Percentiles rank a stretch among this genome's conserved stretches.
Evolutionary conservation across 768 basidiomycete species (phyloP).

Genomic region (Kwoniella heveanensis): DNA sequence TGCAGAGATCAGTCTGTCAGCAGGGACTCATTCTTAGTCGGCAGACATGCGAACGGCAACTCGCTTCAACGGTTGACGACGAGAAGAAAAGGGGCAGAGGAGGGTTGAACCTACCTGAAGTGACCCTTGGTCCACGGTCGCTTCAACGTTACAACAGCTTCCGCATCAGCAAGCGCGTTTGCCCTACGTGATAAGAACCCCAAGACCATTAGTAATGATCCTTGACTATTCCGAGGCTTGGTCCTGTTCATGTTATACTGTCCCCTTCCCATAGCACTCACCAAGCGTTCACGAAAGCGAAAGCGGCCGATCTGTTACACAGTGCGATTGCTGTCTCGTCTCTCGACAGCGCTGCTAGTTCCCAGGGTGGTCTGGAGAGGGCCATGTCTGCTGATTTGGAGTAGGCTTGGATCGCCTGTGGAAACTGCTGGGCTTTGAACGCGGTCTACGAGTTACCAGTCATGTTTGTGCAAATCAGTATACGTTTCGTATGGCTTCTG

Average conservation of each 20-base stretch:
- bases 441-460: conserved; percentile 67
- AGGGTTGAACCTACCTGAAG: conserved; percentile 67
- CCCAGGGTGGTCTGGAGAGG: conserved; percentile 83
- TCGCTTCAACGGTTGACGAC: too few relatives aligned
- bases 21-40: too few relatives aligned
- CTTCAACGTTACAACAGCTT: conserved; percentile 80
- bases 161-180: conserved; percentile 67
- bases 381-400: conserved; percentile 75
- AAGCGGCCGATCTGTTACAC: conserved; percentile 89
- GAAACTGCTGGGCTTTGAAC: conserved; percentile 74
- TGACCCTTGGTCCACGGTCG: conserved; percentile 93
- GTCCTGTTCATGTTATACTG: too few relatives aligned
- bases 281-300: conserved; percentile 72
- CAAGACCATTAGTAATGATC: too few relatives aligned
- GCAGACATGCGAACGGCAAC: too few relatives aligned
- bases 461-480: background rate
- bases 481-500: too few relatives aligned
- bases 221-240: too few relatives aligned
- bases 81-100: background rate
- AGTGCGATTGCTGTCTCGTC: conserved; percentile 89
- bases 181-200: conserved; percentile 29
- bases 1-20: too few relatives aligned
- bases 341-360: conserved; percentile 74
- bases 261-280: conserved; percentile 23
- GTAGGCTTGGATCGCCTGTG: conserved; percentile 75